Conservation (phyloP, 257 asterid species). For the Nicotiana paniculata region DNA sequence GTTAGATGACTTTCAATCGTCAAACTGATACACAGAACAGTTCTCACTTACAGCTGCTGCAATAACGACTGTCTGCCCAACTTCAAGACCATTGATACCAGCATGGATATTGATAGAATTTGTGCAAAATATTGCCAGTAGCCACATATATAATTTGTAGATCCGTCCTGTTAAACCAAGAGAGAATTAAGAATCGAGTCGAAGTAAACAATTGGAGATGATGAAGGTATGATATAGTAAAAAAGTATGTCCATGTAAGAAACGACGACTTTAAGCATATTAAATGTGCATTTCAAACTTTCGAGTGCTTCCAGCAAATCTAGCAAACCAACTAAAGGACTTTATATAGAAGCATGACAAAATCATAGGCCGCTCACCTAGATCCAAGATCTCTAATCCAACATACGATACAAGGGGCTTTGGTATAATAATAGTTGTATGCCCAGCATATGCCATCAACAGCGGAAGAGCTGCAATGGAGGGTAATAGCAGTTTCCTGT, state of each 20-base stretch:
- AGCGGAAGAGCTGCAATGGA: constrained; percentile 89
- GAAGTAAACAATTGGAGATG: neutral
- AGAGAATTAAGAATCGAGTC: neutral
- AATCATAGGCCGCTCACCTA: constrained; percentile 38
- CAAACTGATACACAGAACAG: neutral
- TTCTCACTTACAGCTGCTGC: constrained; percentile 72
- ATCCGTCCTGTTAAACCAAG: constrained; percentile 58
- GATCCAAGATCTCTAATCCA: constrained; percentile 58
- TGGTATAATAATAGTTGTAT: constrained; percentile 78
- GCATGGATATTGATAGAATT: constrained; percentile 92
- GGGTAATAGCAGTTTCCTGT: constrained; percentile 79
- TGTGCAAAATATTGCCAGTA: constrained; percentile 92
- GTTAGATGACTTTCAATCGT: neutral
- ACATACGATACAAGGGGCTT: constrained; percentile 72
- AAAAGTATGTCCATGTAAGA: neutral
- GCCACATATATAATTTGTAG: constrained; percentile 90
- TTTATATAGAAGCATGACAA: neutral
- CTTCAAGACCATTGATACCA: constrained; percentile 96
- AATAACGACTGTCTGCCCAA: constrained; percentile 87
- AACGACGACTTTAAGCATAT: neutral
- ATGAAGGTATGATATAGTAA: neutral
- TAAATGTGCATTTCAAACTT: neutral
- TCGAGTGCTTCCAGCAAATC: neutral
- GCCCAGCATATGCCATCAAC: constrained; percentile 96
- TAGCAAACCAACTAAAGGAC: neutral